Evolutionary conservation across 23 red algal genomes (phyloP), one percentile per base, ranked within the genome.

Genomic region (Gracilariopsis chorda): DNA sequence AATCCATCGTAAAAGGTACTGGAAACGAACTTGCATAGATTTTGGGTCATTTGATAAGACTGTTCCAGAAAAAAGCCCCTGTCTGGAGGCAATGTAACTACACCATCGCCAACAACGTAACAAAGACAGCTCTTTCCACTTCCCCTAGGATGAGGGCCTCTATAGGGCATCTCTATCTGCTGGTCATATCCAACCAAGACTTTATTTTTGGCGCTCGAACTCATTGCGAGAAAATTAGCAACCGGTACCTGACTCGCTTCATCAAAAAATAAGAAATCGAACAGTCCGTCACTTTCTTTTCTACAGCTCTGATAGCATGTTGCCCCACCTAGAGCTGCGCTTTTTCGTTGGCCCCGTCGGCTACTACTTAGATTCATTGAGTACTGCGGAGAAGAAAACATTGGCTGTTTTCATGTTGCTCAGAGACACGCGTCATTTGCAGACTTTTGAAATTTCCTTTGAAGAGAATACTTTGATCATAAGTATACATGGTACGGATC

Each of bases 201-300:
- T 39, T 90, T 90, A 59, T 81, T 86, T 67, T 78, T 83, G 32
- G 91, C 90, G 55, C 77, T 53, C 3, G 68, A 46, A 12, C 71
- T 61, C 74, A 97, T 90, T 1, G 95, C 78, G 8, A 97, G 40
- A 62, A 94, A 94, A 73, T 97, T 81, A 32, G 95, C 74, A 33
- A 88, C 69, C 11, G 95, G 51, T 6, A 97, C 69, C 74, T 97
- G 95, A 23, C 95, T 92, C 14, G 95, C 95, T 70, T 97, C 95
- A 89, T 97, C 95, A 55, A 97, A 53, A 70, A 97, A 97, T 24
- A 97, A 67, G 52, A 91, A 87, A 60, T 97, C 95, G 61, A 97
- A 93, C 75, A 49, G 58, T 24, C 58, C 90, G 3, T 79, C 82
- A 25, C 42, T 65, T 17, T 90, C 60, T 34, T 78, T 40, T 52